Base-by-base conservation (phyloP, 805 yeast species). In the Sungouiozyma ichnusensis region DNA sequence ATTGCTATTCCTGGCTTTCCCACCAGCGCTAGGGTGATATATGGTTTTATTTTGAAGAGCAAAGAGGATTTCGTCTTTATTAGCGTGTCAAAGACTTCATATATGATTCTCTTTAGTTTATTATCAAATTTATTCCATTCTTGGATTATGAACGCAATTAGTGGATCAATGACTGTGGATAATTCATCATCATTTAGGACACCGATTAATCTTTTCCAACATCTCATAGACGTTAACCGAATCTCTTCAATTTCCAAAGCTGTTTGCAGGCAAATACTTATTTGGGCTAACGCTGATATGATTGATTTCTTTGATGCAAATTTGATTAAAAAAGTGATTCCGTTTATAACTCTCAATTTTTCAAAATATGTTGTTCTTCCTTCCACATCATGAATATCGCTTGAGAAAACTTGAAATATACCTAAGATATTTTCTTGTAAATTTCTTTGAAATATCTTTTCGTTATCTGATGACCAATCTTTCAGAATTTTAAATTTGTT, bases 191-290 rank as follows among this genome's bases (percentile, higher is more conserved):
- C 70, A 13, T 68, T 74, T 15, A 90, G 60, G n/a, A 67, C 68
- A 15, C 69, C 64, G 2, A 85, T 73, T 40, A 90, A 64, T 2
- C 69, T 66, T 40, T 70, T 68, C 81, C 95, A 80, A 42, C 92
- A 81, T 37, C 70, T 66, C 35, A 92, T 63, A 0, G 90, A 76
- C 33, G 73, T 72, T 14, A 65, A 64, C 45, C 80, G 80, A 13
- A 87, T 68, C 18, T 76, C 77, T 0, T 71, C 63, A 16, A 72
- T 73, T 33, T 80, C 87, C 17, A 88, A 61, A 0, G 90, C 80
- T 1, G 87, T 78, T 55, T 86, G 95, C 11, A 90, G 64, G 51
- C 94, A 83, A 2, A 94, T 82, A 45, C 85, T 81, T 3, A 90
- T 75, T 56, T 88, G 97, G 0, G 95, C 94, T 31, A 83, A 61